phyloP scores from a whole-genome alignment of 139 green algal genomes.

The Micromonas pusilla region DNA sequence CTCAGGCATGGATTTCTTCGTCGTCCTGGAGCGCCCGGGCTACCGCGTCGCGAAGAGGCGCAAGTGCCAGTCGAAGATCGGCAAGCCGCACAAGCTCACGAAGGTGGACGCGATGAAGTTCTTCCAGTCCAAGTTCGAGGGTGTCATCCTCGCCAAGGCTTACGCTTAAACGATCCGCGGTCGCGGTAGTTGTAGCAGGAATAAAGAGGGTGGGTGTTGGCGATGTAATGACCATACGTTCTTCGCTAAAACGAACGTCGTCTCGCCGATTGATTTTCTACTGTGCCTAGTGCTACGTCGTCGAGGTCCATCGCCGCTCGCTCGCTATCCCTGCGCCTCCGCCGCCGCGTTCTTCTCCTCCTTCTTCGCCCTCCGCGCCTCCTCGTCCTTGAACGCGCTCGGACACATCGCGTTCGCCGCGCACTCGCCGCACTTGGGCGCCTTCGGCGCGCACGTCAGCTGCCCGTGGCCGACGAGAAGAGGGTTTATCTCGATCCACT shows the following conservation, averaged over 20 bases:
- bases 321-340: too few relatives aligned
- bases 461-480: conserved; percentile 29
- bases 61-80: conserved; percentile 54
- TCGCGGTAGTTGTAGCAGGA: too few relatives aligned
- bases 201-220: too few relatives aligned
- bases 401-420: background rate
- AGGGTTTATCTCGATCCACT: conserved; percentile 38
- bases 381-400: background rate
- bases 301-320: too few relatives aligned
- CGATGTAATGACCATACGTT: too few relatives aligned
- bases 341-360: background rate
- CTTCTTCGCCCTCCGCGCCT: background rate
- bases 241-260: too few relatives aligned
- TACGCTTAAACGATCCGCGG: background rate
- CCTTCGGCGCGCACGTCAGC: background rate
- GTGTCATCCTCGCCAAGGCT: conserved; percentile 91
- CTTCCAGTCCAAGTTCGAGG: conserved; percentile 80
- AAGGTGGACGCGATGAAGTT: conserved; percentile 99
- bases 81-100: conserved; percentile 84
- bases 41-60: conserved; percentile 84
- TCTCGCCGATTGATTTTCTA: too few relatives aligned
- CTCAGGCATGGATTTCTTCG: conserved; percentile 99
- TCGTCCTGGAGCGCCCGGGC: conserved; percentile 90
- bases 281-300: too few relatives aligned
- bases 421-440: conserved; percentile 18